Percentiles rank a stretch among this genome's conserved stretches.
Evolutionary conservation across 495 filamentous ascomycete genomes (phyloP).

Genomic region (Parmelia sp.): DNA sequence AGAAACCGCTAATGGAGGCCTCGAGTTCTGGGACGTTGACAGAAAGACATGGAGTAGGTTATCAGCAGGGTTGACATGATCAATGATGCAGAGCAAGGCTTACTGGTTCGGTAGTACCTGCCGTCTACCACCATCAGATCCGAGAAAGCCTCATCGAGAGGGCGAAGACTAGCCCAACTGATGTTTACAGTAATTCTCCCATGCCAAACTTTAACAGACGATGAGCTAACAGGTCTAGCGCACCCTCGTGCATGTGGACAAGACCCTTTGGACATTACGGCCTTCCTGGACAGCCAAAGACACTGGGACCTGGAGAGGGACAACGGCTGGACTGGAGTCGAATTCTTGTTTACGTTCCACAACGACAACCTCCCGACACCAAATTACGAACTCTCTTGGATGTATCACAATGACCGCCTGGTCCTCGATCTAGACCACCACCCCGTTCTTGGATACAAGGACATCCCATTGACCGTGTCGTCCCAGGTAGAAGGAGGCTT

Average conservation of each 20-base stretch:
- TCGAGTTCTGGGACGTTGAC: background rate
- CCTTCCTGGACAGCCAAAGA: background rate
- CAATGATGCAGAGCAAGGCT: background rate
- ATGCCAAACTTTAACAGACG: background rate
- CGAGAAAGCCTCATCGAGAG: background rate
- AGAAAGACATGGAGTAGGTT: background rate
- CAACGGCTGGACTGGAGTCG: background rate
- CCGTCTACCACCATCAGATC: background rate
- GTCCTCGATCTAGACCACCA: background rate
- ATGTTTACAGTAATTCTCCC: background rate
- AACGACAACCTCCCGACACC: background rate
- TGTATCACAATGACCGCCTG: background rate
- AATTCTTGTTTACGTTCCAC: background rate
- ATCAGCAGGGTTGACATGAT: background rate
- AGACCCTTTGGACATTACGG: background rate
- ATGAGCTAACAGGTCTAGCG: background rate
- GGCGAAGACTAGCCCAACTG: background rate
- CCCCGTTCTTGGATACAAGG: background rate
- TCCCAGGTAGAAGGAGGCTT: background rate
- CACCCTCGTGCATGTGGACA: background rate
- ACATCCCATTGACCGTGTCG: background rate
- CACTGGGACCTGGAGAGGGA: background rate
- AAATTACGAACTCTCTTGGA: background rate
- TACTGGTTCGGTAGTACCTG: background rate
- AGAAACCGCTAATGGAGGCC: accelerated